phyloP scores from a whole-genome alignment of 495 filamentous ascomycete genomes.

The Bacidia gigantensis region DNA sequence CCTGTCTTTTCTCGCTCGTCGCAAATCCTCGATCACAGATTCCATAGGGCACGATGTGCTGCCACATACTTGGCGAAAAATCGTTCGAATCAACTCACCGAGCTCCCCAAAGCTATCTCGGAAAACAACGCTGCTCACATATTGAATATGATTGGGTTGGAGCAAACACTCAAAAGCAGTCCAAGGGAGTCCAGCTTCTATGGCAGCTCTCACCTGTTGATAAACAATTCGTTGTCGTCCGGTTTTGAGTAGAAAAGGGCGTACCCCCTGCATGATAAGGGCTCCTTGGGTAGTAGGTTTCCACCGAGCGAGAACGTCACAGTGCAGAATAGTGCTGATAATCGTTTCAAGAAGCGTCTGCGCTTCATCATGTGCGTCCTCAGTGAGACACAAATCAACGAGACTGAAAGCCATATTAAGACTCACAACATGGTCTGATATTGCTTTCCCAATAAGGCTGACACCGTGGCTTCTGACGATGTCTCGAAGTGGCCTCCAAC shows the following conservation, averaged over 20 bases:
- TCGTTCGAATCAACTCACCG: not conserved
- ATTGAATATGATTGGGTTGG: not conserved
- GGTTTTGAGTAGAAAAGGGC: constrained; percentile 15
- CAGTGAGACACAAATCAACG: constrained; percentile 1
- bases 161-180: not conserved
- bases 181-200: not conserved
- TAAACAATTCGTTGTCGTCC: constrained; percentile 24
- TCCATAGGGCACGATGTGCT: not conserved
- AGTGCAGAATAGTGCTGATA: constrained; percentile 3
- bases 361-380: constrained; percentile 14
- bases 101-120: not conserved
- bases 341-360: constrained; percentile 10
- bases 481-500: constrained; percentile 52
- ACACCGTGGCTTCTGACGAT: constrained; percentile 58
- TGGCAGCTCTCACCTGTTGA: constrained; percentile 20
- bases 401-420: constrained; percentile 14
- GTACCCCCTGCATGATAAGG: constrained; percentile 22
- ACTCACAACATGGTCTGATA: constrained; percentile 33
- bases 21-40: not conserved
- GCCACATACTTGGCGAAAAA: not conserved
- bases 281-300: not conserved
- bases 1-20: not conserved
- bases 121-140: not conserved
- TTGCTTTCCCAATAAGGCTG: constrained; percentile 40
- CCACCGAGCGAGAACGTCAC: not conserved